Evolutionary conservation across 306 rosid species (phyloP).

Genomic region (Glycine soja): DNA sequence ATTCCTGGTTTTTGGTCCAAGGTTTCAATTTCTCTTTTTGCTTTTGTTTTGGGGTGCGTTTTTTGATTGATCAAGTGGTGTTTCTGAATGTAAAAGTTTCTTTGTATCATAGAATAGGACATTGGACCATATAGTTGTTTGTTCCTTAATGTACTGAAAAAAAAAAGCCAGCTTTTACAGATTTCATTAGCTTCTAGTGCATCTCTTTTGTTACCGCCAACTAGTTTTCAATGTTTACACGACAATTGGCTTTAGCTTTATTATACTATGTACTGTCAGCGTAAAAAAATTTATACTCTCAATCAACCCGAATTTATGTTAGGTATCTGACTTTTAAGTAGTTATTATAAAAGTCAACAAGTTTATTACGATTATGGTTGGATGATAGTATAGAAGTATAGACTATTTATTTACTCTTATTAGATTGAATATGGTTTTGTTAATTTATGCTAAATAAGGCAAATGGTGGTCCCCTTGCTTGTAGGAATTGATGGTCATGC

Average conservation of each 20-base stretch:
- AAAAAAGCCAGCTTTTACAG: neutral
- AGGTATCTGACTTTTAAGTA: neutral
- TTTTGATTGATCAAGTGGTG: slow-evolving; percentile 27
- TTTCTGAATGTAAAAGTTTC: slow-evolving; percentile 25
- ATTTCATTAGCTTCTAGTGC: neutral
- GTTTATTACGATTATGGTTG: neutral
- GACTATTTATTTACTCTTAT: neutral
- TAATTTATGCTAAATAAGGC: slow-evolving; percentile 6
- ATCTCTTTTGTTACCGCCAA: neutral
- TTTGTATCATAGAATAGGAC: neutral
- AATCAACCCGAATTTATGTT: neutral
- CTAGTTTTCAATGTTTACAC: slow-evolving; percentile 8
- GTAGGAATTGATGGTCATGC: slow-evolving; percentile 75
- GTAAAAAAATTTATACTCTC: neutral
- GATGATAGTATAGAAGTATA: neutral
- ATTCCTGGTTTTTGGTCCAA: neutral
- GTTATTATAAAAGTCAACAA: neutral
- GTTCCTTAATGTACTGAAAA: neutral
- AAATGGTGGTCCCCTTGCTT: slow-evolving; percentile 43
- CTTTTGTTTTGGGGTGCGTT: slow-evolving; percentile 18
- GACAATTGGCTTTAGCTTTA: neutral
- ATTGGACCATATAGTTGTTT: neutral
- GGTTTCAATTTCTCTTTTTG: neutral
- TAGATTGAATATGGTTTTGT: slow-evolving; percentile 19
- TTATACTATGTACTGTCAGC: neutral